Evolutionary conservation across 2,329 filamentous ascomycete species (phyloP).

Genomic region (Chrysoporthe cubensis): DNA sequence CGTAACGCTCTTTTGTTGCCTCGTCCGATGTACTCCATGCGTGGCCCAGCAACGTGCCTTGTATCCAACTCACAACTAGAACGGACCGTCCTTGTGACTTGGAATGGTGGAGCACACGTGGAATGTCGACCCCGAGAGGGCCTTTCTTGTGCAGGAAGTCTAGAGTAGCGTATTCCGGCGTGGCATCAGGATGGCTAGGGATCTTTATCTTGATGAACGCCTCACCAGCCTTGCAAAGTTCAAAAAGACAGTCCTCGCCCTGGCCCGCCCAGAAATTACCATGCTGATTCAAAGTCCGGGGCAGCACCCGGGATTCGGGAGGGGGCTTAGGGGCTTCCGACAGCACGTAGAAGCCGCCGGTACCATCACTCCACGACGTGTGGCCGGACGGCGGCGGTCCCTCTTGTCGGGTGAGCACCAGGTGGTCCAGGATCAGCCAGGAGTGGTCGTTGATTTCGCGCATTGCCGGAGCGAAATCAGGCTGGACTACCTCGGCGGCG

Average conservation of each 20-base stretch:
- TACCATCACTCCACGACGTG: background rate
- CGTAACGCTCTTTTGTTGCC: background rate
- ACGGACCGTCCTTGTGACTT: background rate
- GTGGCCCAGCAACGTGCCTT: background rate
- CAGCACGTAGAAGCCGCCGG: background rate
- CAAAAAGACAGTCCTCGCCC: too few relatives aligned
- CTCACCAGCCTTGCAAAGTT: background rate
- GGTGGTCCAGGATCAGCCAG: background rate
- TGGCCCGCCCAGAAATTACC: too few relatives aligned
- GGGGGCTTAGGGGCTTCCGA: background rate
- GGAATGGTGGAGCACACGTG: background rate
- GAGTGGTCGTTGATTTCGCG: background rate
- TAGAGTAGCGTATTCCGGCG: background rate
- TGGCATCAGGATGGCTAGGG: background rate
- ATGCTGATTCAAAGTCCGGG: background rate
- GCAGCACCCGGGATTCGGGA: background rate
- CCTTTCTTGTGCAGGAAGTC: background rate
- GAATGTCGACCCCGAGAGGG: background rate
- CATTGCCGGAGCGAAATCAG: background rate
- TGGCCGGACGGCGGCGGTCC: background rate
- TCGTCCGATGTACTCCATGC: background rate
- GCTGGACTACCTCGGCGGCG: too few relatives aligned
- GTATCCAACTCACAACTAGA: background rate
- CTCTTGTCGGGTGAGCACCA: background rate
- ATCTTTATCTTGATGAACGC: background rate